A percentile compares a stretch with the other conserved stretches of the same genome.
Conservation (phyloP, 306 rosid species). For the Hylodesmum podocarpum region DNA sequence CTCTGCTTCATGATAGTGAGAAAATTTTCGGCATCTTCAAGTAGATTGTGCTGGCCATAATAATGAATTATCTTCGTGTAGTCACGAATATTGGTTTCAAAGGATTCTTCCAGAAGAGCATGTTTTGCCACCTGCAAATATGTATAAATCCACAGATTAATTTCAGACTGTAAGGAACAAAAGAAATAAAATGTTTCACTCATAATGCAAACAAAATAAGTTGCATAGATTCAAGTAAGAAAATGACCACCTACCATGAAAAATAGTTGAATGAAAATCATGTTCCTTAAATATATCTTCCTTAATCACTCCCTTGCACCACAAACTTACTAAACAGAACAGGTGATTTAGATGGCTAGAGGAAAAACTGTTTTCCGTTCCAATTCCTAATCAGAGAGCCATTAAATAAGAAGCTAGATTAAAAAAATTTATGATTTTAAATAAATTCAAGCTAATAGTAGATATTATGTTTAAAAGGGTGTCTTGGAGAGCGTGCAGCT, state of each 20-base stretch:
- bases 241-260: not conserved
- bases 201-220: not conserved
- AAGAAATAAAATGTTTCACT: slow-evolving; percentile 10
- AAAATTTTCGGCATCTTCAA: slow-evolving; percentile 64
- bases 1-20: slow-evolving; percentile 61
- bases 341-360: not conserved
- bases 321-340: slow-evolving; percentile 11
- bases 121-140: slow-evolving; percentile 73
- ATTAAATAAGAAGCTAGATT: too few relatives aligned
- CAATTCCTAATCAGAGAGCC: not conserved
- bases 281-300: slow-evolving; percentile 13
- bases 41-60: slow-evolving; percentile 62
- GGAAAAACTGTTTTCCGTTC: not conserved
- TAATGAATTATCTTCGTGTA: slow-evolving; percentile 77
- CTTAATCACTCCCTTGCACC: not conserved
- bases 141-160: slow-evolving; percentile 2
- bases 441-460: too few relatives aligned
- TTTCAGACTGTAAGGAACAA: not conserved
- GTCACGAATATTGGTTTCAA: slow-evolving; percentile 71
- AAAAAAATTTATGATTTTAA: too few relatives aligned
- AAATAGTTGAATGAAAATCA: not conserved
- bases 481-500: too few relatives aligned
- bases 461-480: too few relatives aligned
- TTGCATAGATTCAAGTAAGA: not conserved
- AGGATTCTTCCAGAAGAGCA: slow-evolving; percentile 70